Conservation (phyloP, 148 eudicot species). For the Silene uniflora region DNA sequence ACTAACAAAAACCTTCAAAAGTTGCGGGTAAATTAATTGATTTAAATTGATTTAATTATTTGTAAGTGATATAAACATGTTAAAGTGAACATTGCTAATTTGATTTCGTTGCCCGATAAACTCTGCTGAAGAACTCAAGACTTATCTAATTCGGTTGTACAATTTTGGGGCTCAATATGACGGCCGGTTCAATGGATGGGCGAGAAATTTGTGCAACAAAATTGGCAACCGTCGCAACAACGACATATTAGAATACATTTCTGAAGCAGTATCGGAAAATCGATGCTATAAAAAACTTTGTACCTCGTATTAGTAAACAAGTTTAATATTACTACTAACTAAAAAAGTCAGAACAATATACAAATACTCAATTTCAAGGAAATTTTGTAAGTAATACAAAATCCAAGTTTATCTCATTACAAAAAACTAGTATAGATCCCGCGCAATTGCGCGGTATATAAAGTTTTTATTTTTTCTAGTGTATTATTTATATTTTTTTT, state of each 20-base stretch:
- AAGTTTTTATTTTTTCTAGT: too few species aligned
- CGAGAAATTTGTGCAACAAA: background rate
- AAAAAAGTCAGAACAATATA: too few species aligned
- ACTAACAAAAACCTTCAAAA: background rate
- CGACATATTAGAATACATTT: background rate
- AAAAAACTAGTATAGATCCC: too few species aligned
- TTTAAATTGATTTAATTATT: too few species aligned
- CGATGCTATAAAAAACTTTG: background rate
- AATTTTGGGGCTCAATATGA: background rate
- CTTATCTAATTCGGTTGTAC: background rate
- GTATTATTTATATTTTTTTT: too few species aligned
- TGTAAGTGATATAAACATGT: too few species aligned
- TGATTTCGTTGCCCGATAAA: background rate
- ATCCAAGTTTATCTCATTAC: too few species aligned
- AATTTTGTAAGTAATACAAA: too few species aligned
- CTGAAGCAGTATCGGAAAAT: background rate
- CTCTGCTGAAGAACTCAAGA: background rate
- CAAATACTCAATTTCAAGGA: too few species aligned
- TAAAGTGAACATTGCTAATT: background rate
- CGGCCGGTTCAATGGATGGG: background rate
- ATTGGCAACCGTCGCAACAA: background rate
- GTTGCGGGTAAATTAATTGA: background rate
- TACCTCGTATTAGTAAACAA: background rate
- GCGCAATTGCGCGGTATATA: too few species aligned
- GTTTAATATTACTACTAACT: too few species aligned